These are phyloP conservation scores for Pyrus hybrid DNA, from an alignment of 331 rosid species.

Conservation along the genomic window DNA sequence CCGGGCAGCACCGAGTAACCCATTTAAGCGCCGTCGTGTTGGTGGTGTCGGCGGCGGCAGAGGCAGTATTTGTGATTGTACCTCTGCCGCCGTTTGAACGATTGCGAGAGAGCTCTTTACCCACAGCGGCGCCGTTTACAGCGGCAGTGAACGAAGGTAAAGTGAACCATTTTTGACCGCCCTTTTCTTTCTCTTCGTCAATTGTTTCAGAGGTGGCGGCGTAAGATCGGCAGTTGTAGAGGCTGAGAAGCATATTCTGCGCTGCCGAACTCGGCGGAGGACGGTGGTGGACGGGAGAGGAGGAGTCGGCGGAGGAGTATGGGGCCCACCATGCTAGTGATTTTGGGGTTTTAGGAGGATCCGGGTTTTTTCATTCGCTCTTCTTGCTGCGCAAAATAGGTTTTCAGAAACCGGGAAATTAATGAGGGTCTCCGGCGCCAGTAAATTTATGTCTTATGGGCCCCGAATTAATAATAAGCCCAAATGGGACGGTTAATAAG, in stretches of 20 bases:
- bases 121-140: conserved; percentile 16
- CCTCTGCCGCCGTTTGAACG: not conserved
- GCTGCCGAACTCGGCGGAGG: not conserved
- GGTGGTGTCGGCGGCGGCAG: not conserved
- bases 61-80: not conserved
- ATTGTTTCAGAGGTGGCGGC: conserved; percentile 7
- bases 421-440: not conserved
- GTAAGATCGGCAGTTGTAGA: conserved; percentile 2
- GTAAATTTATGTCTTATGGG: not conserved
- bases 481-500: not conserved
- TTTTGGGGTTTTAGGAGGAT: not conserved
- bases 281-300: not conserved
- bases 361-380: not conserved
- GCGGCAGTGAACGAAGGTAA: conserved; percentile 48
- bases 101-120: not conserved
- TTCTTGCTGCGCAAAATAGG: not conserved
- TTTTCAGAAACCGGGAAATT: not conserved
- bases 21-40: conserved; percentile 63
- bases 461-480: not conserved
- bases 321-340: conserved; percentile 9
- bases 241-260: not conserved
- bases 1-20: conserved; percentile 76
- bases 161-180: conserved; percentile 41
- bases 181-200: not conserved
- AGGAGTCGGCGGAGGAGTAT: conserved; percentile 16